Evolutionary conservation across 495 filamentous ascomycete species (phyloP).

Genomic region (Xylaria cubensis): DNA sequence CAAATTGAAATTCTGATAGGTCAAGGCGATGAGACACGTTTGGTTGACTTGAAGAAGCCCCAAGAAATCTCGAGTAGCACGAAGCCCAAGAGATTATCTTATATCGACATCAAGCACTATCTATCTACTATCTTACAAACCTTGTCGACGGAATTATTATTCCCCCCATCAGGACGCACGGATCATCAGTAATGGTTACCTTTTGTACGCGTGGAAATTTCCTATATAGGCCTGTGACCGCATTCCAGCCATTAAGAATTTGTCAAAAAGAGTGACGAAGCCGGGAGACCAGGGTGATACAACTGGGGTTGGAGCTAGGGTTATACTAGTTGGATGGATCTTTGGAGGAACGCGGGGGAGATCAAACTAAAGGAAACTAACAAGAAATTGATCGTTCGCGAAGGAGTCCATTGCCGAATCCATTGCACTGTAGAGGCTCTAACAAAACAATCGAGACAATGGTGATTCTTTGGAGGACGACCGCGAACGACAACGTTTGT

Average conservation of each 20-base stretch:
- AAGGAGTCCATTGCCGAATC: not conserved
- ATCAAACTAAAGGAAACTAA: constrained; percentile 1
- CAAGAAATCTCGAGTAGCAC: not conserved
- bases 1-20: not conserved
- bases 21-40: not conserved
- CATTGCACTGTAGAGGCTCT: not conserved
- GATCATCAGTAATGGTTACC: not conserved
- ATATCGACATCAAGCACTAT: not conserved
- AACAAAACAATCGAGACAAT: not conserved
- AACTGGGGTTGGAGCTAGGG: not conserved
- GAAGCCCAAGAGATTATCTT: not conserved
- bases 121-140: not conserved
- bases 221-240: not conserved
- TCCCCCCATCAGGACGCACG: not conserved
- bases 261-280: not conserved
- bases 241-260: constrained; percentile 7
- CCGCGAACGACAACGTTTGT: not conserved
- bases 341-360: constrained; percentile 15
- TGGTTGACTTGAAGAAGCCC: not conserved
- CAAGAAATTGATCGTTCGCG: not conserved
- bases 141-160: not conserved
- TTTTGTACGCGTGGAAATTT: constrained; percentile 1
- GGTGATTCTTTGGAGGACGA: not conserved
- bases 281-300: not conserved
- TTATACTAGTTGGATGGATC: constrained; percentile 6